Conservation (phyloP, 2,329 filamentous ascomycete species). For the Dichotomopilus funicola region DNA sequence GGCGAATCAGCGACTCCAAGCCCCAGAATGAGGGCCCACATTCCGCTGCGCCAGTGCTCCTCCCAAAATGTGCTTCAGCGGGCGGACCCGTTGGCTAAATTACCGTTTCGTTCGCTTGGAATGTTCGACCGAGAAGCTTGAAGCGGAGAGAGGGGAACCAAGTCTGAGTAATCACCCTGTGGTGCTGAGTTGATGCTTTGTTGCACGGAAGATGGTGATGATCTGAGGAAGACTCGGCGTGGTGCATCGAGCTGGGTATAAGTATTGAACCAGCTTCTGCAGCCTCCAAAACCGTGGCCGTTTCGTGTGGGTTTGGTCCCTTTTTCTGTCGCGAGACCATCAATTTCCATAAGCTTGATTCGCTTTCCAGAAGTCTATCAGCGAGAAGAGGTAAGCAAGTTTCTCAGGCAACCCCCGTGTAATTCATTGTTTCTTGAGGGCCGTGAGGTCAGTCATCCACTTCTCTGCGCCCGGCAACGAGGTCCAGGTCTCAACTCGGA, state of each 20-base stretch:
- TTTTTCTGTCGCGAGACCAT: too few species aligned
- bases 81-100: not conserved
- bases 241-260: too few species aligned
- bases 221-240: too few species aligned
- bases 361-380: not conserved
- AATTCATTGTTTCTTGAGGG: not conserved
- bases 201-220: too few species aligned
- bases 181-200: too few species aligned
- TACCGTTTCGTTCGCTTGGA: not conserved
- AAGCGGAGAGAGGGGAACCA: not conserved
- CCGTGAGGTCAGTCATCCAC: slow-evolving; percentile 2
- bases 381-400: not conserved
- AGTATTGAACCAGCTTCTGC: too few species aligned
- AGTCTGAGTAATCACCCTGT: slow-evolving; percentile 32
- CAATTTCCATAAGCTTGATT: not conserved
- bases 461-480: not conserved
- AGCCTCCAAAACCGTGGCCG: too few species aligned
- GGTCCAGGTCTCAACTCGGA: not conserved
- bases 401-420: not conserved
- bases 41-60: not conserved
- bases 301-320: too few species aligned
- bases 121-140: not conserved
- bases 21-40: not conserved
- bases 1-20: slow-evolving; percentile 2
- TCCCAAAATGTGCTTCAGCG: not conserved